These are phyloP conservation scores for Aureobasidium sp. DNA, from an alignment of 2,329 filamentous ascomycete species.

Conservation along the genomic window DNA sequence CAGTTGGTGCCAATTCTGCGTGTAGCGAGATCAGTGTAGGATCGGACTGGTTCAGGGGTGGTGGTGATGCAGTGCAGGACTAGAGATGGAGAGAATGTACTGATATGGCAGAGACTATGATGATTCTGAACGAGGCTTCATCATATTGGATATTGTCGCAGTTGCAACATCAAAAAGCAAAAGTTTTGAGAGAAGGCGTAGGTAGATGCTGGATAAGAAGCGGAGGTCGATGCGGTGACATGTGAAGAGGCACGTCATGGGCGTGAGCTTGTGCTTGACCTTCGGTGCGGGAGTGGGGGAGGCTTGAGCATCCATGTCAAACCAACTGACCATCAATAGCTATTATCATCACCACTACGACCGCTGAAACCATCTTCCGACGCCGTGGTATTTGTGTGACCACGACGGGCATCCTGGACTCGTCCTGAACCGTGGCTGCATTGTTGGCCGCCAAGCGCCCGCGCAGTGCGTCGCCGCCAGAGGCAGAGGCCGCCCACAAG, in stretches of 20 bases:
- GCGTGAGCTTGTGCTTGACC: background rate
- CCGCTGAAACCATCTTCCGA: background rate
- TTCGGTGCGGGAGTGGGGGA: background rate
- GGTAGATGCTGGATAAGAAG: background rate
- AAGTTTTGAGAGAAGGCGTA: background rate
- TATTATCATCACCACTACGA: background rate
- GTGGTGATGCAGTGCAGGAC: background rate
- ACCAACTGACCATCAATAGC: background rate
- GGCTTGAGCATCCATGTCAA: background rate
- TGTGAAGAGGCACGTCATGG: background rate
- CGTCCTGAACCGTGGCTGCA: slow-evolving; percentile 8
- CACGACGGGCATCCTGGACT: background rate
- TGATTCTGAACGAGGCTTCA: background rate
- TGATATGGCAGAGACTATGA: background rate
- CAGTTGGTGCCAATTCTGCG: background rate
- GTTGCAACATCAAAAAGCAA: background rate
- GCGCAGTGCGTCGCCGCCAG: slow-evolving; percentile 15
- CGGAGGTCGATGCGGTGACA: background rate
- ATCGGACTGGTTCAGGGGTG: background rate
- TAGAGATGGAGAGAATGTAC: background rate
- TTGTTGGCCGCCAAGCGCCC: slow-evolving; percentile 11
- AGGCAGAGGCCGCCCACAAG: slow-evolving; percentile 1
- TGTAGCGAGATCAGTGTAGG: background rate
- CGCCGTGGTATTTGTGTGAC: background rate
- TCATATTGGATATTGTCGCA: background rate